phyloP scores from a whole-genome alignment of 2,329 filamentous ascomycete genomes.

The Ceratocystiopsis sp. region DNA sequence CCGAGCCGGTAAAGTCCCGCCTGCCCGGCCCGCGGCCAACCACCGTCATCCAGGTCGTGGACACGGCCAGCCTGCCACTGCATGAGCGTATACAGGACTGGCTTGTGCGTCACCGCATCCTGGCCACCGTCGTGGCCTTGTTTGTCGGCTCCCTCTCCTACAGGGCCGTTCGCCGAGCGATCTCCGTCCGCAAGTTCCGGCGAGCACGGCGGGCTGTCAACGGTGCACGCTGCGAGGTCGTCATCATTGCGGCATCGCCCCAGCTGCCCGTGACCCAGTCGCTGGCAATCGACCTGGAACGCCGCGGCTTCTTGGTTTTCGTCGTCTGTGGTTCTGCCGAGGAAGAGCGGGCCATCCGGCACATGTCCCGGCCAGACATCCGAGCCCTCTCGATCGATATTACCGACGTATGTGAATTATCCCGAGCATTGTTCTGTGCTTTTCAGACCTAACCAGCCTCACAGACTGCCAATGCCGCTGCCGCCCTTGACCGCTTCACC shows the following conservation, averaged over 20 bases:
- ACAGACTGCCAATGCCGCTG: slow-evolving; percentile 50
- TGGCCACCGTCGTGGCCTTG: slow-evolving; percentile 54
- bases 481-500: slow-evolving; percentile 55
- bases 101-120: slow-evolving; percentile 53
- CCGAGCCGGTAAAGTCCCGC: slow-evolving; percentile 44
- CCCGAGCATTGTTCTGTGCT: neutral
- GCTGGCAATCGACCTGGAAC: slow-evolving; percentile 70
- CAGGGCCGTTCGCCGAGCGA: slow-evolving; percentile 29
- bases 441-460: slow-evolving; percentile 1
- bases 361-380: slow-evolving; percentile 65
- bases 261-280: slow-evolving; percentile 70
- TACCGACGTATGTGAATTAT: slow-evolving; percentile 44
- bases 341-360: slow-evolving; percentile 64
- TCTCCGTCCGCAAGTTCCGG: slow-evolving; percentile 48
- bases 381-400: slow-evolving; percentile 69
- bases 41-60: slow-evolving; percentile 17
- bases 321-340: slow-evolving; percentile 73
- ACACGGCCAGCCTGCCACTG: slow-evolving; percentile 12
- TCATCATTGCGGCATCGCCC: slow-evolving; percentile 76
- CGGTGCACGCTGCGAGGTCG: slow-evolving; percentile 73
- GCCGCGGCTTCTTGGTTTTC: slow-evolving; percentile 85
- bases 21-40: slow-evolving; percentile 31
- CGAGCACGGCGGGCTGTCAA: slow-evolving; percentile 64
- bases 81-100: slow-evolving; percentile 49
- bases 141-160: slow-evolving; percentile 50